Conservation (phyloP, 495 filamentous ascomycete species). For the Lepraria neglecta region DNA sequence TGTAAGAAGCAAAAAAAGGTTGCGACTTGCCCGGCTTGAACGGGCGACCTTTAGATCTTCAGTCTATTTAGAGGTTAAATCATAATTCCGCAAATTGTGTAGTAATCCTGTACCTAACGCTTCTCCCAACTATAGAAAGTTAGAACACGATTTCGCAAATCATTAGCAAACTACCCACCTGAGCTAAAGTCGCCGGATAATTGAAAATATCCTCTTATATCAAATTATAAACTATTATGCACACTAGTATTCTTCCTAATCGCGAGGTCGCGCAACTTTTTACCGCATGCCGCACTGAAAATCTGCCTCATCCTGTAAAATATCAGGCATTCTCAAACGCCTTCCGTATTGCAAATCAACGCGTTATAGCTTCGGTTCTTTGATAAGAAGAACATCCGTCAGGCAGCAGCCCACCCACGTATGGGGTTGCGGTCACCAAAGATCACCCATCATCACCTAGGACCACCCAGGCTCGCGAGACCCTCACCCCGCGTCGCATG, state of each 20-base stretch:
- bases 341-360: neutral
- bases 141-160: too few species aligned
- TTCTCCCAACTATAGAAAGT: too few species aligned
- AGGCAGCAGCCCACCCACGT: neutral
- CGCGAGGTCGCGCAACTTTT: neutral
- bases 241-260: neutral
- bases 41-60: slow-evolving; percentile 20
- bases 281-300: neutral
- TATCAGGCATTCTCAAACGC: neutral
- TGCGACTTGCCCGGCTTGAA: slow-evolving; percentile 18
- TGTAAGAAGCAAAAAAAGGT: neutral
- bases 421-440: neutral
- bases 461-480: too few species aligned
- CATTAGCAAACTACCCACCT: too few species aligned
- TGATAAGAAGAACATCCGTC: neutral
- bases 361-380: neutral
- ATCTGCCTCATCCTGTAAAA: neutral
- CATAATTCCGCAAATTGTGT: too few species aligned
- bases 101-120: too few species aligned
- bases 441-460: neutral
- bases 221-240: neutral
- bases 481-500: too few species aligned
- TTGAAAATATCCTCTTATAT: neutral
- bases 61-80: too few species aligned
- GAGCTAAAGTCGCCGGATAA: slow-evolving; percentile 11